Conservation (phyloP, 2,329 filamentous ascomycete genomes). For the Arachnomyces sp. region DNA sequence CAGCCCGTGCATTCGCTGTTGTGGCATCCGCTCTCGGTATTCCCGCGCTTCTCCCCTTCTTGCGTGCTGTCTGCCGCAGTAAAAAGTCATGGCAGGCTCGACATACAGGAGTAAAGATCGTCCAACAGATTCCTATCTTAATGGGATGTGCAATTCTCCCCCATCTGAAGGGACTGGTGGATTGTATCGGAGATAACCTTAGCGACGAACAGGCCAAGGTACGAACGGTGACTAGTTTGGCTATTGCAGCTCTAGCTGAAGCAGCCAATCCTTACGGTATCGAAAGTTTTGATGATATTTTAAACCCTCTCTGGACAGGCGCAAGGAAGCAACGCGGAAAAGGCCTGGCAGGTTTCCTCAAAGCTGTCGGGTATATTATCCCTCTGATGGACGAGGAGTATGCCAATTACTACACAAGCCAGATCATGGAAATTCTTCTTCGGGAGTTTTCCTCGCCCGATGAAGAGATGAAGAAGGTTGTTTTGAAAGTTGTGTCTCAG, state of each 20-base stretch:
- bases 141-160: conserved; percentile 97
- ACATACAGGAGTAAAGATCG: conserved; percentile 97
- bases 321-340: conserved; percentile 94
- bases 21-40: conserved; percentile 95
- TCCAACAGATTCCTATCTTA: conserved; percentile 95
- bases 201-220: conserved; percentile 99
- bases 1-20: conserved; percentile 90
- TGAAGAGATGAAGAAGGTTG: conserved; percentile 99
- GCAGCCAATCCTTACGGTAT: conserved; percentile 98
- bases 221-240: conserved; percentile 86
- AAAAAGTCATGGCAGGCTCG: conserved; percentile 99
- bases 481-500: conserved; percentile 93
- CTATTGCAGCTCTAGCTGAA: conserved; percentile 89
- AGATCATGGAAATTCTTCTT: conserved; percentile 97
- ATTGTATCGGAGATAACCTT: conserved; percentile 90
- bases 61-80: conserved; percentile 89
- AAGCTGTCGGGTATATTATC: conserved; percentile 96
- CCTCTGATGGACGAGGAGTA: conserved; percentile 99
- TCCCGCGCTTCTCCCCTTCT: conserved; percentile 85
- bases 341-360: conserved; percentile 87
- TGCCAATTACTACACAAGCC: conserved; percentile 95
- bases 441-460: conserved; percentile 95
- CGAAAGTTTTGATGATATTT: conserved; percentile 94
- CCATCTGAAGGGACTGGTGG: conserved; percentile 89
- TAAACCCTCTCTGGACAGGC: conserved; percentile 95